phyloP scores from a whole-genome alignment of 2,329 filamentous ascomycete genomes.

The Pseudocercospora macadamiae region DNA sequence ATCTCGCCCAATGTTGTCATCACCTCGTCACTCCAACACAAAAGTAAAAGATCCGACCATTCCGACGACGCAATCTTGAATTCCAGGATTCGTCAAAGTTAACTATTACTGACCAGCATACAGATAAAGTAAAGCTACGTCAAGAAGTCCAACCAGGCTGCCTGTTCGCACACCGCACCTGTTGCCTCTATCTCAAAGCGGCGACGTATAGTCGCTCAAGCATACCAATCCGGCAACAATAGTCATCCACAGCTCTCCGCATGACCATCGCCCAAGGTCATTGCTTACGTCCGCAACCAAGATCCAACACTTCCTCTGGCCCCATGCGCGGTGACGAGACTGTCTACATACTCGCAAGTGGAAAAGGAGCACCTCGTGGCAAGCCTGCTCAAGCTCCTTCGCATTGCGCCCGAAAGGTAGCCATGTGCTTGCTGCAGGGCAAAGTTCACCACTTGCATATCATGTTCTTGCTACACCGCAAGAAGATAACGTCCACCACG shows the following conservation, averaged over 20 bases:
- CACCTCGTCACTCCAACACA: neutral
- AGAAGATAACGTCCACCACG: neutral
- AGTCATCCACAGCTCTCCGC: too few relatives aligned
- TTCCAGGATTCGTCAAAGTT: neutral
- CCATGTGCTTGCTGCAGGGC: neutral
- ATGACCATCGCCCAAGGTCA: too few relatives aligned
- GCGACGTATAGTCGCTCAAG: too few relatives aligned
- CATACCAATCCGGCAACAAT: too few relatives aligned
- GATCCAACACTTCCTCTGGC: too few relatives aligned
- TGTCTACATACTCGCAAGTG: too few relatives aligned
- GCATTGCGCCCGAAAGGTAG: neutral
- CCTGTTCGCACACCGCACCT: neutral
- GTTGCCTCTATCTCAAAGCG: neutral
- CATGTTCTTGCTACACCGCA: neutral
- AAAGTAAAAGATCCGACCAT: neutral
- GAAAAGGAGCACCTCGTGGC: neutral
- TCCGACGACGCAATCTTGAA: conserved; percentile 1
- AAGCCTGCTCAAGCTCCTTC: neutral
- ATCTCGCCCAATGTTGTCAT: neutral
- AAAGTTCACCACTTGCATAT: neutral
- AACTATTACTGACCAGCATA: neutral
- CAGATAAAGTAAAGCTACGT: neutral
- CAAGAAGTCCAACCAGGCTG: neutral
- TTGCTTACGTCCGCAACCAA: too few relatives aligned
- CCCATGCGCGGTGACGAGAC: too few relatives aligned